A percentile compares a stretch with the other conserved stretches of the same genome.
These are phyloP conservation scores for Gynochthodes officinalis DNA, from an alignment of 257 asterid genomes.

Conservation along the genomic window DNA sequence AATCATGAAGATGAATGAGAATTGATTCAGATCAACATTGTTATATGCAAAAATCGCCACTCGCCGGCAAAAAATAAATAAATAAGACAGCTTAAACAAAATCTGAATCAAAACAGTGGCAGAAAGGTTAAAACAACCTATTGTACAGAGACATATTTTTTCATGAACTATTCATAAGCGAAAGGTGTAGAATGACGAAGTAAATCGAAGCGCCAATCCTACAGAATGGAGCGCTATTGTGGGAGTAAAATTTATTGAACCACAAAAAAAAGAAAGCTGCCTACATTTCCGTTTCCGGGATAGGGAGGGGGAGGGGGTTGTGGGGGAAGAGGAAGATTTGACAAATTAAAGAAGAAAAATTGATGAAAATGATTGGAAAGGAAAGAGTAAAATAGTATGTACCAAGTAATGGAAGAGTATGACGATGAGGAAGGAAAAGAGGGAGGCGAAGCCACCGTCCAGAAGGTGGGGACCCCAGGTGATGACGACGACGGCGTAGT, in stretches of 20 bases:
- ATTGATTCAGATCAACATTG: neutral
- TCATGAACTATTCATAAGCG: no score
- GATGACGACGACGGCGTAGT: conserved; percentile 62
- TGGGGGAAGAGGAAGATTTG: no score
- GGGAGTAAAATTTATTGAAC: no score
- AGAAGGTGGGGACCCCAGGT: conserved; percentile 70
- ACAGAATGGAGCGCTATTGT: no score
- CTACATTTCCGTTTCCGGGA: no score
- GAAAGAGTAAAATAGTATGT: neutral
- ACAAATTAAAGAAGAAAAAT: no score
- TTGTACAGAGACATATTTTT: neutral
- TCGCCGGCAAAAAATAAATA: neutral
- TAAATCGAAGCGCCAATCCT: neutral
- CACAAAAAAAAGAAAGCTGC: no score
- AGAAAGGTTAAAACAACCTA: no score
- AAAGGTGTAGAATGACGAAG: neutral
- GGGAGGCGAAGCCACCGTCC: conserved; percentile 42
- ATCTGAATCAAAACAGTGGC: neutral
- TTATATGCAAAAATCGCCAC: no score
- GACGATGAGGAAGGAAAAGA: conserved; percentile 42
- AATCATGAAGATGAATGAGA: neutral
- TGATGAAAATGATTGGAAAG: neutral
- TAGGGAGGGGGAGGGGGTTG: no score
- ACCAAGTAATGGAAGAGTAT: conserved; percentile 70
- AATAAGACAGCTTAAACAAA: neutral